phyloP scores from a whole-genome alignment of 2,329 filamentous ascomycete species.

The Ophiostoma perfectum region DNA sequence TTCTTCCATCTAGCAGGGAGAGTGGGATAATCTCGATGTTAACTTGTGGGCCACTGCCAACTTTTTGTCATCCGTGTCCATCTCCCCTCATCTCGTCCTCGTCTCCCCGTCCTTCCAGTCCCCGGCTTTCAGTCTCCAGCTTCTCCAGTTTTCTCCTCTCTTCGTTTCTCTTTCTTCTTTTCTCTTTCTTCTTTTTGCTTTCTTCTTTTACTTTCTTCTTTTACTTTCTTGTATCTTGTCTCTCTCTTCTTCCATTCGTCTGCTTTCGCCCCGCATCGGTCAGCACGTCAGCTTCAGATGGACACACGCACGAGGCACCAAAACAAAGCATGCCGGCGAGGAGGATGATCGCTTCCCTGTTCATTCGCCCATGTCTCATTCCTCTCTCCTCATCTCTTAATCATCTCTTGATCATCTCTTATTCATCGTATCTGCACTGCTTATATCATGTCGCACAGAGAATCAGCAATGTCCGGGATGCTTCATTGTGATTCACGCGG shows the following conservation, averaged over 20 bases:
- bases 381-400: background rate
- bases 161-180: background rate
- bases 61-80: background rate
- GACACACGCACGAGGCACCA: background rate
- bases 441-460: background rate
- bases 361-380: background rate
- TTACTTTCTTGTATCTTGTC: background rate
- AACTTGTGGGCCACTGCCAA: constrained; percentile 7
- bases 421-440: background rate
- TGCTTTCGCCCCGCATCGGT: no score
- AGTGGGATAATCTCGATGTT: background rate
- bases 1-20: background rate
- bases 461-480: no score
- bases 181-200: background rate
- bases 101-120: background rate
- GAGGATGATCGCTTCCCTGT: background rate
- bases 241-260: background rate
- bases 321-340: background rate
- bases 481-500: background rate
- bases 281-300: background rate
- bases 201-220: background rate
- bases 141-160: background rate
- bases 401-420: background rate
- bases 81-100: background rate
- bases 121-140: background rate